phyloP scores from a whole-genome alignment of 2,329 filamentous ascomycete species.

The Fusarium sp. region DNA sequence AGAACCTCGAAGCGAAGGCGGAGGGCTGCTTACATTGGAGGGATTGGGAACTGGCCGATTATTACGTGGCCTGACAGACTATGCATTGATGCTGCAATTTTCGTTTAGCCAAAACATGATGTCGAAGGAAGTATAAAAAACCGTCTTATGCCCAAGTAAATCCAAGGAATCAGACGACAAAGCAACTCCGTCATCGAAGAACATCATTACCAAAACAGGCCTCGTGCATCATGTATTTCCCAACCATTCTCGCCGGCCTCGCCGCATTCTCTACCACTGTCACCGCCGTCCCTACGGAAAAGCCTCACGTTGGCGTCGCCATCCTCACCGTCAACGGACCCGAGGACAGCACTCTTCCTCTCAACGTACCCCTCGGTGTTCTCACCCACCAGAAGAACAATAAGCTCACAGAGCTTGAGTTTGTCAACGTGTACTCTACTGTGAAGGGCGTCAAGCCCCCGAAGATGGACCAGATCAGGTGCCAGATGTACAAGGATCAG shows the following conservation, averaged over 20 bases:
- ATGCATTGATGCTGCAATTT: neutral
- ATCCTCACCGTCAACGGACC: slow-evolving; percentile 17
- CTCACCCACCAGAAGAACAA: slow-evolving; percentile 4
- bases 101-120: neutral
- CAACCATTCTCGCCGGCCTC: neutral
- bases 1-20: neutral
- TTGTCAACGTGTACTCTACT: neutral
- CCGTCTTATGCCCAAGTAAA: too few species aligned
- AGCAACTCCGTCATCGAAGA: neutral
- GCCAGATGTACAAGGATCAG: slow-evolving; percentile 31
- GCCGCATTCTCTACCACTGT: neutral
- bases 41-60: neutral
- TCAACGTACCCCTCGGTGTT: slow-evolving; percentile 18
- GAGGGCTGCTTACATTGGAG: neutral
- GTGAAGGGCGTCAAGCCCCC: slow-evolving; percentile 2
- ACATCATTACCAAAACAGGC: neutral
- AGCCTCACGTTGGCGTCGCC: neutral
- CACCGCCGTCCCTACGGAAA: neutral
- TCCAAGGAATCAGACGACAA: neutral
- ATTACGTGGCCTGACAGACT: neutral
- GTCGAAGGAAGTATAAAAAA: neutral
- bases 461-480: slow-evolving; percentile 2
- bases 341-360: neutral
- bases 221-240: slow-evolving; percentile 2
- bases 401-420: slow-evolving; percentile 13